Evolutionary conservation across 2,329 filamentous ascomycete genomes (phyloP), one percentile per base, ranked within the genome.

Genomic region (Hymenoscyphus fraxineus): DNA sequence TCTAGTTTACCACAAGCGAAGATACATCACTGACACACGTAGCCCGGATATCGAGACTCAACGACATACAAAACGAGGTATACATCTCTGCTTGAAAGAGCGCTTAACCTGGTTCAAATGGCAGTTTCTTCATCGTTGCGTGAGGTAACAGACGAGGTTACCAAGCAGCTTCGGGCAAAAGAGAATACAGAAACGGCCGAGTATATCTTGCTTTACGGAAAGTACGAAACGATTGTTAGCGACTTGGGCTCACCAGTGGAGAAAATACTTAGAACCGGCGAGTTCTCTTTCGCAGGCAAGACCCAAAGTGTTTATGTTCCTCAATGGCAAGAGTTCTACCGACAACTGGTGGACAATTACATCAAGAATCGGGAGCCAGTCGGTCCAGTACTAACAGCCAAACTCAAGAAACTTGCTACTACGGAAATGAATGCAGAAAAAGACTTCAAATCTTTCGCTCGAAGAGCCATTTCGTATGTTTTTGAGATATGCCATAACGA

Each of bases 61-160:
- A 89, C 93, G 67, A 87, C 90, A 1, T 98, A 97, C 76, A 85
- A 93, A 55, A 92, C 94, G 6, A 87, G 93, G 65, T 98, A 98
- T 76, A 87, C 91, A 66, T 83, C 95, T 0, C 83, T 97, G 13
- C 83, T 98, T 15, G 86, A 85, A 35, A 87, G 87, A 69, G 83
- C 86, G 0, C 78, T 89, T 10, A 85, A 88, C 70, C 77, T 88
- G 13, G 79, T 88, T 6, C 85, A 72, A 32, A 64, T 69, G 44
- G 66, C 67, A 47, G 65, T 73, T 54, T 66, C 67, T 1, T 68
- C 63, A 39, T 65, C 68, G 63, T 60, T 74, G 10, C 71, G 87
- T 85, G 65, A 83, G 82, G 68, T 81, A 81, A n/a, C 79, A 87
- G 31, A 84, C 83, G 67, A 87, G 87, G 67, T 86, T 85, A 57